Evolutionary conservation across 805 yeast species (phyloP), one percentile per base, ranked within the genome.

Genomic region (Myxozyma udenii): DNA sequence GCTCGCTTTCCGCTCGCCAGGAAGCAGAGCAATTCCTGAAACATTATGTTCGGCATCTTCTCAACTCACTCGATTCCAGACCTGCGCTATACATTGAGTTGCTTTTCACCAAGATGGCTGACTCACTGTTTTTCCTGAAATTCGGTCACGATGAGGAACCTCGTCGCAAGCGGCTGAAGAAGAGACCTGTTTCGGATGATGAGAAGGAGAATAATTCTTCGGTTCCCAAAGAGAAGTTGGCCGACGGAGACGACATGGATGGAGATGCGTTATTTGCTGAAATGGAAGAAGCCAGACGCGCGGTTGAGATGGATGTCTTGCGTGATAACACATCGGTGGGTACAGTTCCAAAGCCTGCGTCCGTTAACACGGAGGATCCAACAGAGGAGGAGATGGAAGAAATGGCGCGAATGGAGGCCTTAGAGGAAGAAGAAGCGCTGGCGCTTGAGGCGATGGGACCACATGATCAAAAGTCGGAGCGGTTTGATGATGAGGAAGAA

Each of bases 21-120:
- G 88, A 84, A 50, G 77, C 85, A 11, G 83, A 80, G 33, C 78
- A 81, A 41, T 82, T 91, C 60, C 70, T 85, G 32, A 73, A 75
- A 21, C 81, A 83, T 60, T 88, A 75, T 60, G 79, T 87, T 79
- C 75, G 78, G 48, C 78, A 78, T 57, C 73, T 82, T 61, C 78
- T 71, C 42, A 70, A 67, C 63, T 75, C 70, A 53, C 71, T 75
- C 50, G 73, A 68, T 21, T 74, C 65, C 60, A 76, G 82, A 56
- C 90, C 78, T 43, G 71, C 76, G 48, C 75, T 75, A 62, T 80
- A 66, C 57, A 71, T 78, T 4, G 95, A 88, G 62, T 62, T 91
- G 2, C 69, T 88, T 46, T 87, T 87, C 64, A 78, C 85, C 40
- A 72, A 83, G 60, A 57, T 72, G 55, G 78, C 68, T 19, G 76